Evolutionary conservation across 352 stramenopile species (phyloP).

Genomic region (Globisporangium spiculum): DNA sequence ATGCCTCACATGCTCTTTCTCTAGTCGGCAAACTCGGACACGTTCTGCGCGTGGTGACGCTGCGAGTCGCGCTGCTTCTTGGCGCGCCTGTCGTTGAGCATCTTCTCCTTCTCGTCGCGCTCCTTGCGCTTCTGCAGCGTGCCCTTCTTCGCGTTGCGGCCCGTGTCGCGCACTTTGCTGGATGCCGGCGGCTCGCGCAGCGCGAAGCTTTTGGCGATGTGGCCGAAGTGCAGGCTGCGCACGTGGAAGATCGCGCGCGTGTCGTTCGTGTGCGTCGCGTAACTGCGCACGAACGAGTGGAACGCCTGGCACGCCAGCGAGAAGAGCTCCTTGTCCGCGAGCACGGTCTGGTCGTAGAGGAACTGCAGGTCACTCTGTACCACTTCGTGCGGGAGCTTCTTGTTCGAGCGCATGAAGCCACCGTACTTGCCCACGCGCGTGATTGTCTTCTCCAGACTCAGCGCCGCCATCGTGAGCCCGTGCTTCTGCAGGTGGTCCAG

Average conservation of each 20-base stretch:
- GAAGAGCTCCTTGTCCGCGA: slow-evolving; percentile 84
- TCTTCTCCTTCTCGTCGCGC: slow-evolving; percentile 64
- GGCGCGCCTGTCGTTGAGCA: slow-evolving; percentile 45
- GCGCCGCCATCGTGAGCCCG: slow-evolving; percentile 71
- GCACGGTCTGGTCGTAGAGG: slow-evolving; percentile 75
- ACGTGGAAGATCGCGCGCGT: slow-evolving; percentile 92
- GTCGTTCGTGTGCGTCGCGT: slow-evolving; percentile 90
- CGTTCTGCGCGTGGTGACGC: slow-evolving; percentile 63
- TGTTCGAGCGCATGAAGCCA: slow-evolving; percentile 59
- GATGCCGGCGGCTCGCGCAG: slow-evolving; percentile 82
- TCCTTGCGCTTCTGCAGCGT: slow-evolving; percentile 85
- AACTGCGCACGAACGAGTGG: slow-evolving; percentile 91
- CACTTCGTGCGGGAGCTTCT: slow-evolving; percentile 82
- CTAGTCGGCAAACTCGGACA: slow-evolving; percentile 79
- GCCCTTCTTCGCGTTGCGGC: slow-evolving; percentile 70
- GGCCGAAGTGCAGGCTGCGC: slow-evolving; percentile 90
- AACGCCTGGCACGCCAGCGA: slow-evolving; percentile 88
- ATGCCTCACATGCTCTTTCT: not conserved
- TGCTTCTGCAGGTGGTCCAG: slow-evolving; percentile 91
- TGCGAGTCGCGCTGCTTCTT: slow-evolving; percentile 63
- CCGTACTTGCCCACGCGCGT: slow-evolving; percentile 56
- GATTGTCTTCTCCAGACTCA: slow-evolving; percentile 86
- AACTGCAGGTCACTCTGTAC: slow-evolving; percentile 82
- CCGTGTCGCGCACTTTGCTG: slow-evolving; percentile 72
- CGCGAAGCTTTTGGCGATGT: slow-evolving; percentile 93